Evolutionary conservation across 2,329 filamentous ascomycete genomes (phyloP).

Genomic region (Aureobasidium leucospermi): DNA sequence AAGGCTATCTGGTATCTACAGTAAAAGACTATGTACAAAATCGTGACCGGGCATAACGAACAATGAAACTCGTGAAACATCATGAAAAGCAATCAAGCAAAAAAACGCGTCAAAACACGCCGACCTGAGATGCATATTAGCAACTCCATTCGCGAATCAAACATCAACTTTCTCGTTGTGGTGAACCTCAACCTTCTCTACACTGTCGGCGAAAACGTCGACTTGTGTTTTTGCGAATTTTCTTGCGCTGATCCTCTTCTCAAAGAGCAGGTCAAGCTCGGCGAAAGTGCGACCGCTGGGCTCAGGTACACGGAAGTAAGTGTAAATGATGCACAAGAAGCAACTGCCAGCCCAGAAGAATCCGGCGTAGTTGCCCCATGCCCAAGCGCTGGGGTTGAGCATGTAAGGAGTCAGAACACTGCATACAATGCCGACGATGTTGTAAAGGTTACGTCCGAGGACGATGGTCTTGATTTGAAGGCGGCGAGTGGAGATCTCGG

Average conservation of each 20-base stretch:
- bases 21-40: slow-evolving; percentile 3
- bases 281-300: slow-evolving; percentile 74
- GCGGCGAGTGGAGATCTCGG: slow-evolving; percentile 73
- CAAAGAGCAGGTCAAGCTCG: slow-evolving; percentile 79
- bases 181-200: slow-evolving; percentile 19
- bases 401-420: slow-evolving; percentile 84
- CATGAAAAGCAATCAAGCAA: slow-evolving; percentile 4
- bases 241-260: slow-evolving; percentile 61
- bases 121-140: slow-evolving; percentile 10
- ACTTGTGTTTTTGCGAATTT: slow-evolving; percentile 58
- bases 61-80: slow-evolving; percentile 12
- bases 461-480: slow-evolving; percentile 90
- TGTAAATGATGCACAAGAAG: slow-evolving; percentile 73
- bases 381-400: slow-evolving; percentile 79
- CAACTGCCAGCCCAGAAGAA: slow-evolving; percentile 85
- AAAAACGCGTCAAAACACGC: slow-evolving; percentile 10
- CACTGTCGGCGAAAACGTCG: slow-evolving; percentile 45
- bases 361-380: slow-evolving; percentile 80
- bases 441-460: slow-evolving; percentile 68
- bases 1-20: slow-evolving; percentile 2
- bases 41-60: slow-evolving; percentile 4
- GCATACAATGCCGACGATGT: slow-evolving; percentile 74
- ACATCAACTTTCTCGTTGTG: slow-evolving; percentile 13
- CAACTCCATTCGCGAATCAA: slow-evolving; percentile 7
- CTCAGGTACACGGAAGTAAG: slow-evolving; percentile 74